Percentiles rank a stretch among this genome's conserved stretches.
Evolutionary conservation across 129 eudicot species (phyloP).

Genomic region (Dittrichia graveolens): DNA sequence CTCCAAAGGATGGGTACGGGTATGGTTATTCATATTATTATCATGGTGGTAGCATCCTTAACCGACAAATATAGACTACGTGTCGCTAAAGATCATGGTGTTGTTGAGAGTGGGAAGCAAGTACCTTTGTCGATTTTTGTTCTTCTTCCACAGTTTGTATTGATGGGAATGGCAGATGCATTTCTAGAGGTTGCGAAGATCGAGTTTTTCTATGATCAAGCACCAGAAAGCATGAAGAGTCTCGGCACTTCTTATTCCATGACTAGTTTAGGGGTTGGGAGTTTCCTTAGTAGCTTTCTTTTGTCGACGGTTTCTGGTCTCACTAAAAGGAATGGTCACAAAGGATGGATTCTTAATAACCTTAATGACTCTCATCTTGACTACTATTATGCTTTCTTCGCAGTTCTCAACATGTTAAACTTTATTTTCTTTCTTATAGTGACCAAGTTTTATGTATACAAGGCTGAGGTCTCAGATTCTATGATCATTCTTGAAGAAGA

Average conservation of each 20-base stretch:
- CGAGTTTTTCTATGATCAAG: conserved; percentile 87
- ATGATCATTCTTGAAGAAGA: conserved; percentile 58
- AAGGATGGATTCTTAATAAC: conserved; percentile 72
- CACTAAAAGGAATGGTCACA: conserved; percentile 52
- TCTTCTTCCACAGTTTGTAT: conserved; percentile 65
- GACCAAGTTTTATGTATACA: conserved; percentile 56
- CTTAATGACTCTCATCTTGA: conserved; percentile 78
- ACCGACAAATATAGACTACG: conserved; percentile 56
- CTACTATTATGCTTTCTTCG: conserved; percentile 64
- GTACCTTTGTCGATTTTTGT: conserved; percentile 65
- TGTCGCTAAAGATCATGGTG: conserved; percentile 60
- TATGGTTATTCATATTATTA: conserved; percentile 52
- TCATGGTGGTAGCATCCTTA: conserved; percentile 61
- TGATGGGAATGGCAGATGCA: conserved; percentile 76
- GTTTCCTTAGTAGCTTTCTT: conserved; percentile 61
- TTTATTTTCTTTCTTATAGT: conserved; percentile 49
- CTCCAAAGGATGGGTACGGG: conserved; percentile 87
- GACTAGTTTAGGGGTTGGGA: conserved; percentile 68
- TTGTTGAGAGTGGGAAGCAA: conserved; percentile 50
- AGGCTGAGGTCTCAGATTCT: conserved; percentile 80
- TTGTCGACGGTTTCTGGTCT: conserved; percentile 58
- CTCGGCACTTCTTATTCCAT: conserved; percentile 75
- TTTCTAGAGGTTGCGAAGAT: conserved; percentile 71
- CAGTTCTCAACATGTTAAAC: conserved; percentile 50
- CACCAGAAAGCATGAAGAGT: conserved; percentile 85